These are phyloP conservation scores for Lodderomyces jiufengensis DNA, from an alignment of 1,139 yeast genomes.

Conservation along the genomic window DNA sequence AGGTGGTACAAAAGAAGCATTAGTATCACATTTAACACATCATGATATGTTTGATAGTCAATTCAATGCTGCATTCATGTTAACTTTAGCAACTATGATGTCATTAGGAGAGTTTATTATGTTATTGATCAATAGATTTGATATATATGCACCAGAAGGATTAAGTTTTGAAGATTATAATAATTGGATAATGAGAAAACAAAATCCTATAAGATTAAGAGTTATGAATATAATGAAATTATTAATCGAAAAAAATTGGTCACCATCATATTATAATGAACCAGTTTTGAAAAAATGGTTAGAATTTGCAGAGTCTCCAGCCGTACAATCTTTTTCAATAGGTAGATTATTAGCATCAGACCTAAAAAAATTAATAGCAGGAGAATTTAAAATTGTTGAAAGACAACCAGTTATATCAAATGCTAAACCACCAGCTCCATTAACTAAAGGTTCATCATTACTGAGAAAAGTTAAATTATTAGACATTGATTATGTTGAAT, in stretches of 20 bases:
- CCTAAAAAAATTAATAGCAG: slow-evolving; percentile 26
- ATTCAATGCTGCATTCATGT: slow-evolving; percentile 67
- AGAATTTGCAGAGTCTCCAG: slow-evolving; percentile 50
- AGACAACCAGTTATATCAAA: slow-evolving; percentile 29
- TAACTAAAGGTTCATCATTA: slow-evolving; percentile 33
- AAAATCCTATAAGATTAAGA: slow-evolving; percentile 60
- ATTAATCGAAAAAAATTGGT: slow-evolving; percentile 77
- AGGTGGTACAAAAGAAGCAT: slow-evolving; percentile 83
- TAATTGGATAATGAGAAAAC: slow-evolving; percentile 74
- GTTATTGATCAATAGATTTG: slow-evolving; percentile 61
- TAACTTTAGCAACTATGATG: slow-evolving; percentile 76
- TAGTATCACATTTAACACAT: slow-evolving; percentile 79
- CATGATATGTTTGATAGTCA: slow-evolving; percentile 67
- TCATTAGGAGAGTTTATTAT: slow-evolving; percentile 63
- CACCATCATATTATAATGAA: slow-evolving; percentile 55
- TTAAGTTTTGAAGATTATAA: slow-evolving; percentile 79
- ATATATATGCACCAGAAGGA: slow-evolving; percentile 83
- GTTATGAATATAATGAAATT: slow-evolving; percentile 70
- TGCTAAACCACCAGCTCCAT: slow-evolving; percentile 41
- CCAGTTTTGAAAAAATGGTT: slow-evolving; percentile 50
- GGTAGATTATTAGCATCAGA: slow-evolving; percentile 27
- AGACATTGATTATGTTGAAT: slow-evolving; percentile 71
- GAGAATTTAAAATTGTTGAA: slow-evolving; percentile 30
- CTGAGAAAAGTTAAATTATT: slow-evolving; percentile 45
- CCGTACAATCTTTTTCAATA: slow-evolving; percentile 40